Evolutionary conservation across 192 early-diverging fungal species (phyloP).

Genomic region (Pilaira anomala): DNA sequence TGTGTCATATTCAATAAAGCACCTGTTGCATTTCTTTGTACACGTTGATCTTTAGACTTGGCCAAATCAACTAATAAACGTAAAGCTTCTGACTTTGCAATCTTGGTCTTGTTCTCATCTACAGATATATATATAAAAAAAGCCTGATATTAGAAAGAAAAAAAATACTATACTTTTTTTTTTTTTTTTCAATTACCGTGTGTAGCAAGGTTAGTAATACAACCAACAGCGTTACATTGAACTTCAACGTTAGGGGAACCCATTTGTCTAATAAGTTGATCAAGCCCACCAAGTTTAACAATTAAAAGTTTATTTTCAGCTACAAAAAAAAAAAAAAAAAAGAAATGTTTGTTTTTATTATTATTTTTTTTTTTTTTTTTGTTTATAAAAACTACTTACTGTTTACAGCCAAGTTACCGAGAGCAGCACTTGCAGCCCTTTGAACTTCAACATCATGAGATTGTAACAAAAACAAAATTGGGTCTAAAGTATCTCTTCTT

Average conservation of each 20-base stretch:
- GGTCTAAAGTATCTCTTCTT: slow-evolving; percentile 72
- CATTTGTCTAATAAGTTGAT: slow-evolving; percentile 85
- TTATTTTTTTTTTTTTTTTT: not conserved
- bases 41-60: slow-evolving; percentile 75
- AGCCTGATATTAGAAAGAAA: slow-evolving; percentile 10
- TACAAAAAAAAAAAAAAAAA: slow-evolving; percentile 34
- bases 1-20: slow-evolving; percentile 93
- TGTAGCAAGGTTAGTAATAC: slow-evolving; percentile 90
- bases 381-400: slow-evolving; percentile 39
- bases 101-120: slow-evolving; percentile 88
- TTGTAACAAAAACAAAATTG: slow-evolving; percentile 77
- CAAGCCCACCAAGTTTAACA: slow-evolving; percentile 79
- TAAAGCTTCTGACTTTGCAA: slow-evolving; percentile 81
- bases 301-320: slow-evolving; percentile 84
- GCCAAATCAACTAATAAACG: slow-evolving; percentile 72
- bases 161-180: not conserved
- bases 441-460: slow-evolving; percentile 84
- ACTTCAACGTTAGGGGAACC: slow-evolving; percentile 81
- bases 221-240: slow-evolving; percentile 93
- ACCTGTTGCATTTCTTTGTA: slow-evolving; percentile 87
- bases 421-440: slow-evolving; percentile 77
- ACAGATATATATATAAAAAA: slow-evolving; percentile 10
- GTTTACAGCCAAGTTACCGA: slow-evolving; percentile 87
- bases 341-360: not conserved
- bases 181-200: too few species aligned